Evolutionary conservation across 352 stramenopile genomes (phyloP), one percentile per base, ranked within the genome.

Genomic region (Phytophthora cajani): DNA sequence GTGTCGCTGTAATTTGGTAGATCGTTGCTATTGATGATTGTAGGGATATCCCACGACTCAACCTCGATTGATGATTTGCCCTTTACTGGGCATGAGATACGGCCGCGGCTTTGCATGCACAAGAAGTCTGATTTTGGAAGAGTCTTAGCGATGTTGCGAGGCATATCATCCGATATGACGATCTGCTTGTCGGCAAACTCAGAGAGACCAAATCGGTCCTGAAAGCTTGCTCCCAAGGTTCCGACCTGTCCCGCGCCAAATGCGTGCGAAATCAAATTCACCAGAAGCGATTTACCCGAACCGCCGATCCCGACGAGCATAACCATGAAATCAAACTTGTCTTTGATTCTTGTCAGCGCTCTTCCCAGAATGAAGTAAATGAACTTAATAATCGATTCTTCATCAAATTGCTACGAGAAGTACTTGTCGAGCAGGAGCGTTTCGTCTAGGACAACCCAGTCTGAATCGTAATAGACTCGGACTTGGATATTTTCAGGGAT

Each of bases 311-410:
- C 51, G 25, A 58, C 7, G 0, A 58, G 25, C 27, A 58, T 46
- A 17, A 58, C 30, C 51, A 58, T 58, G 51, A 58, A 58, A 16
- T 58, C 51, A 58, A 46, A 58, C 17, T 58, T 58, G 17, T 58
- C 51, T 16, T 44, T 42, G 10, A 58, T 27, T 5, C 9, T 58
- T 5, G 51, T 46, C 2, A 58, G 11, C 0, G 17, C 5, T 16
- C 51, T 27, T 0, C 51, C 51, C 30, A 58, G 10, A 27, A 58
- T 58, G 30, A 58, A 58, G 17, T 58, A 58, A 1, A 58, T 58
- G 14, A 58, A 58, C 6, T 46, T 27, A 12, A 25, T 3, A 27
- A 27, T 58, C 21, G 11, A 46, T 30, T 8, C 3, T 0, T 16
- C 8, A 16, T 52, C 23, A 12, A 58, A 58, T 30, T 58, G 51